Conservation (phyloP, 2,329 filamentous ascomycete genomes). For the Trichoderma sp. region DNA sequence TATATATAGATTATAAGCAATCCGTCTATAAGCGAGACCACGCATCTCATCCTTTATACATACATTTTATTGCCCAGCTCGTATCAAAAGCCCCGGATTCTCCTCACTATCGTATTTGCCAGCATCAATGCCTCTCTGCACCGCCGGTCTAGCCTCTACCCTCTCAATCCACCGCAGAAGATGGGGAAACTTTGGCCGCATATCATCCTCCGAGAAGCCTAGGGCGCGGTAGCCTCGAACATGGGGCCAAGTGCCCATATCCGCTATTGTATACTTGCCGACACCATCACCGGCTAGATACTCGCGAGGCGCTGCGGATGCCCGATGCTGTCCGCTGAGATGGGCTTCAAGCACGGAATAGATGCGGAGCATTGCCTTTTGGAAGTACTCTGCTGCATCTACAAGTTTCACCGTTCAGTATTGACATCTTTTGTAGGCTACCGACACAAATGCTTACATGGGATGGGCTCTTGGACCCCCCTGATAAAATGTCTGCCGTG, state of each 20-base stretch:
- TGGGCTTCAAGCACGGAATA: conserved; percentile 2
- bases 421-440: not conserved
- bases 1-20: not conserved
- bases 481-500: not conserved
- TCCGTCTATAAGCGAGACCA: not conserved
- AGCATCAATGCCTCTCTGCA: conserved; percentile 9
- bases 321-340: not conserved
- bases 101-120: conserved; percentile 9
- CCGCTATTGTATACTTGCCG: conserved; percentile 9
- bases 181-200: conserved; percentile 8
- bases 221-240: not conserved
- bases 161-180: conserved; percentile 15
- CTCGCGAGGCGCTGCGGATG: not conserved
- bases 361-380: conserved; percentile 4
- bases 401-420: not conserved
- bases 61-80: not conserved
- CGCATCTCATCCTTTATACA: not conserved
- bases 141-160: not conserved
- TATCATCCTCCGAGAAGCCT: not conserved
- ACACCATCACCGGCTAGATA: conserved; percentile 7
- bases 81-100: not conserved
- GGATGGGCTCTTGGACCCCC: not conserved
- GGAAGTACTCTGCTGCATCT: conserved; percentile 2
- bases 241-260: conserved; percentile 12
- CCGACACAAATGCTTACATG: not conserved